Evolutionary conservation across 1,284 basidiomycete genomes (phyloP), one percentile per base, ranked within the genome.

Genomic region (Cryptococcus jaspeensis): DNA sequence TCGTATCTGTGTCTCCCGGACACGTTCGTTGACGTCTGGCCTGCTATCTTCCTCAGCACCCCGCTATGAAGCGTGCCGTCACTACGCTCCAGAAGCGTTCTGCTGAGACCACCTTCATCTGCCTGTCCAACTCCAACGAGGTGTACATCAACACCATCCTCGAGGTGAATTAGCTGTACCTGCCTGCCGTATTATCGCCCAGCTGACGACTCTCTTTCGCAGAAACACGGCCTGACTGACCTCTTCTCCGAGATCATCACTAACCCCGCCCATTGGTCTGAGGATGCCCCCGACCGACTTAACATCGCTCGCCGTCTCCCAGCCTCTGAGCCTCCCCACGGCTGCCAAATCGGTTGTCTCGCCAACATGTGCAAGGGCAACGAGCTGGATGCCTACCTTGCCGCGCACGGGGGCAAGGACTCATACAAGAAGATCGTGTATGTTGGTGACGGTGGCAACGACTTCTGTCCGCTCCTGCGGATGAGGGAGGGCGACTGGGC

Each of bases 331-430:
- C 85, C 85, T 5, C 93, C 94, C 67, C 96, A 99, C 76, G 74
- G 70, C 2, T 99, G 95, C 79, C 82, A 80, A 51, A 83, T 97
- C 52, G 95, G 95, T 15, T 99, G 95, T 81, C 87, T 87, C 56
- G 84, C 89, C 11, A 99, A 99, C 80, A 97, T 99, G 93, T 99
- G 95, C 83, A 99, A 99, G 82, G 95, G 95, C 41, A 87, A 90
- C 65, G 95, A 99, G 75, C 82, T 99, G 32, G 84, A 88, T 5
- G 85, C 86, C 0, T 97, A 89, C 80, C 80, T 95, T 43, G 79
- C 80, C 2, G 80, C 85, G n/a, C 81, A 89, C 61, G 82, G 82
- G n/a, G 81, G 83, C 15, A 79, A 81, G 36, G 74, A 76, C 6
- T 57, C 67, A 4, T 98, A 83, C 70, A 88, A 95, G 61, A 85